phyloP scores from a whole-genome alignment of 169 alveolate species.

The Babesia divergens region DNA sequence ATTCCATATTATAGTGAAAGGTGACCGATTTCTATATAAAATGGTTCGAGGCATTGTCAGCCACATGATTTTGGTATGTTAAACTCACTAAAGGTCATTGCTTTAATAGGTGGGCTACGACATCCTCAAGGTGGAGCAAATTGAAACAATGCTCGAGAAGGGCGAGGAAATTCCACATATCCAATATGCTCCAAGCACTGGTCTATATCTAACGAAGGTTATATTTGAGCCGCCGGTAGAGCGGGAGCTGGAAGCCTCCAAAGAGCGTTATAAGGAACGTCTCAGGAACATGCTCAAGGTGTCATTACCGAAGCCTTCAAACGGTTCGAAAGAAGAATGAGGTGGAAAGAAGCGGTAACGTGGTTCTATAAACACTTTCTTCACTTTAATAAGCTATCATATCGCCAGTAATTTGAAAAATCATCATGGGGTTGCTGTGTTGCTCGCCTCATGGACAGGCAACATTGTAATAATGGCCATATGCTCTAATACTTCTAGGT shows the following conservation, averaged over 20 bases:
- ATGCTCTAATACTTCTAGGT: too few species aligned
- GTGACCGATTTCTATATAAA: slow-evolving; percentile 71
- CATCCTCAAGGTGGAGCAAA: slow-evolving; percentile 25
- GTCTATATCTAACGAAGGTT: slow-evolving; percentile 46
- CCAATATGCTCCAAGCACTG: slow-evolving; percentile 57
- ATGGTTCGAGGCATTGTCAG: slow-evolving; percentile 75
- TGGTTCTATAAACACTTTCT: too few species aligned
- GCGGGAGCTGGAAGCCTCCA: slow-evolving; percentile 5
- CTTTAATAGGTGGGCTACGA: slow-evolving; percentile 44
- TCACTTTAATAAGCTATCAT: too few species aligned
- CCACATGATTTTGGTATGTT: slow-evolving; percentile 65
- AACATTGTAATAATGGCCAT: too few species aligned
- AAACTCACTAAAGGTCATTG: too few species aligned
- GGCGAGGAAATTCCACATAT: slow-evolving; percentile 43
- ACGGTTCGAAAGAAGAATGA: too few species aligned
- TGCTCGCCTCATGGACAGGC: too few species aligned
- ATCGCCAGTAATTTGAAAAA: too few species aligned
- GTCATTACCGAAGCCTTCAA: too few species aligned
- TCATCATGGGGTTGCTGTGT: too few species aligned
- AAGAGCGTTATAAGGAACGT: not conserved
- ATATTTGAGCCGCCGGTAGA: slow-evolving; percentile 30
- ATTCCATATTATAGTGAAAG: slow-evolving; percentile 48
- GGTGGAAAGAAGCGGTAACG: too few species aligned
- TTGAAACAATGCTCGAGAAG: slow-evolving; percentile 13
- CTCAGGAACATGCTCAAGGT: not conserved